A percentile compares a stretch with the other conserved stretches of the same genome.
These are phyloP conservation scores for Aphanomyces astaci DNA, from an alignment of 352 stramenopile species.

Conservation along the genomic window DNA sequence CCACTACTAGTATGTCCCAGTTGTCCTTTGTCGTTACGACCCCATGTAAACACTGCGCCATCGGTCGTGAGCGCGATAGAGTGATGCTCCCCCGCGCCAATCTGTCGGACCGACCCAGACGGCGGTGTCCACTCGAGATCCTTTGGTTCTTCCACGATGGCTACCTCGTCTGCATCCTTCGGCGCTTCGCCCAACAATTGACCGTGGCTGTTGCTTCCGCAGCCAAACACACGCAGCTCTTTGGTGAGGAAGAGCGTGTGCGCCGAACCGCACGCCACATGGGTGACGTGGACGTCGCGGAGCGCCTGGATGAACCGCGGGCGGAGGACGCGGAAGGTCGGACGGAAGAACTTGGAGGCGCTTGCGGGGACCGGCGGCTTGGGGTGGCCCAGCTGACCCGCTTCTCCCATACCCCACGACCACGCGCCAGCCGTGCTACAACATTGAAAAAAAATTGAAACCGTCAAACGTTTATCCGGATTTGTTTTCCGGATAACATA, in stretches of 20 bases:
- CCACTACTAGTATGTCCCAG: conserved; percentile 52
- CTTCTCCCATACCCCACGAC: conserved; percentile 69
- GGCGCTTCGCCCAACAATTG: conserved; percentile 41
- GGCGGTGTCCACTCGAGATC: background rate
- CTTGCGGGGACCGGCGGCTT: conserved; percentile 40
- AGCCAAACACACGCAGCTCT: conserved; percentile 51
- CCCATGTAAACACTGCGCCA: conserved; percentile 66
- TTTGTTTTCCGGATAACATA: background rate
- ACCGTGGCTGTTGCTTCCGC: conserved; percentile 68
- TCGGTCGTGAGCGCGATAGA: conserved; percentile 46
- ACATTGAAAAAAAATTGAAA: background rate
- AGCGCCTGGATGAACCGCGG: conserved; percentile 40
- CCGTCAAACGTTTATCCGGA: background rate
- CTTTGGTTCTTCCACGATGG: conserved; percentile 33
- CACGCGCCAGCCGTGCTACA: conserved; percentile 55
- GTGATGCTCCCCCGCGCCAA: conserved; percentile 39
- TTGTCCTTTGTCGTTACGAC: conserved; percentile 57
- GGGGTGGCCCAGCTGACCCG: conserved; percentile 55
- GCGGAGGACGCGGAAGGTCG: conserved; percentile 59
- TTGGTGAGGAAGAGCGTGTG: conserved; percentile 62
- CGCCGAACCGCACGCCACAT: conserved; percentile 56
- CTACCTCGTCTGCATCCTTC: conserved; percentile 30
- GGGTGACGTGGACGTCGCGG: conserved; percentile 40
- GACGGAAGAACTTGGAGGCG: conserved; percentile 75
- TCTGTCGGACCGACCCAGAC: background rate